Evolutionary conservation across 345 rosid genomes (phyloP).

Genomic region (Aquilaria yunnanensis): DNA sequence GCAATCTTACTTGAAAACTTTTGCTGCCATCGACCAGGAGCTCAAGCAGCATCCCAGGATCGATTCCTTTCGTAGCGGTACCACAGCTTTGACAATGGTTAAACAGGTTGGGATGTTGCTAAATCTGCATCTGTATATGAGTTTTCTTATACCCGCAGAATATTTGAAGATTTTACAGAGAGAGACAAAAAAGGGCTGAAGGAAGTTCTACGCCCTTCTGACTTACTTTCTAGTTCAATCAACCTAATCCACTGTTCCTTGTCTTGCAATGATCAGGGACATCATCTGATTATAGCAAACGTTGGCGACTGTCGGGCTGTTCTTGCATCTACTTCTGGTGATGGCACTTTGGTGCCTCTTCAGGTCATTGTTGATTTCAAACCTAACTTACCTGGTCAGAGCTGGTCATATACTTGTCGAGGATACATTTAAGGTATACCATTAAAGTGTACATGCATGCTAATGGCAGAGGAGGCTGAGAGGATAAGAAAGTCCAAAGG

Average conservation of each 20-base stretch:
- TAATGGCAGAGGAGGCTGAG: constrained; percentile 72
- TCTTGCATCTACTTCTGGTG: constrained; percentile 49
- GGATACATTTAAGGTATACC: background rate
- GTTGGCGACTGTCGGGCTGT: constrained; percentile 88
- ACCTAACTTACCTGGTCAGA: constrained; percentile 78
- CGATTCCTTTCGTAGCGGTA: constrained; percentile 66
- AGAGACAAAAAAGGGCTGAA: too few relatives aligned
- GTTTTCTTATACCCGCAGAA: too few relatives aligned
- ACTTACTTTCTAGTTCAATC: background rate
- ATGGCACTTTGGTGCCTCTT: constrained; percentile 50
- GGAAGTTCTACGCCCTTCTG: too few relatives aligned
- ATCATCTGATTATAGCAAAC: constrained; percentile 63
- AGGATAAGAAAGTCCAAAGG: constrained; percentile 63
- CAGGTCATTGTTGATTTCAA: constrained; percentile 80
- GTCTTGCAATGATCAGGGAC: constrained; percentile 29
- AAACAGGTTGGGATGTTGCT: constrained; percentile 46
- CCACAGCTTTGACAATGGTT: constrained; percentile 68
- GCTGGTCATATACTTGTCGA: background rate
- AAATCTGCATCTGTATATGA: too few relatives aligned
- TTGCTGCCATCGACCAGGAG: constrained; percentile 59
- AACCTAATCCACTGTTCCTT: background rate
- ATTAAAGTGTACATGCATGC: constrained; percentile 4
- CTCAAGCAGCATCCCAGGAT: constrained; percentile 57
- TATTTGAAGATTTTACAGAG: too few relatives aligned
- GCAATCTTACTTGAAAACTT: constrained; percentile 61